Base-by-base conservation (phyloP, 805 yeast genomes). In the Candida boidinii region DNA sequence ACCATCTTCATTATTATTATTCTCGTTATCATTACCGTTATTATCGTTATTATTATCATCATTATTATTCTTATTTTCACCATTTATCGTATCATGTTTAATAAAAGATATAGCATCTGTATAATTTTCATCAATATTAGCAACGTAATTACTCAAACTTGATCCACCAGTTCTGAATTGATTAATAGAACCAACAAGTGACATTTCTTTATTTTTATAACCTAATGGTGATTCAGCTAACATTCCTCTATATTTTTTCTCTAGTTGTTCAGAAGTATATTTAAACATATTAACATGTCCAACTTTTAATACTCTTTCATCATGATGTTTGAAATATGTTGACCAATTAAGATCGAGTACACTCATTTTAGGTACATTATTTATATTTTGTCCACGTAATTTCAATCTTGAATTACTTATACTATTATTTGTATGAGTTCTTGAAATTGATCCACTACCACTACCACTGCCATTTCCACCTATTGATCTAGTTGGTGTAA, bases 151-250 rank as follows among this genome's bases (percentile, higher is more conserved):
- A 13, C n/a, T n/a, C n/a, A 63, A 39, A 7, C 67, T 57, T 7
- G n/a, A n/a, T n/a, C n/a, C n/a, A n/a, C n/a, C n/a, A n/a, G n/a
- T n/a, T n/a, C n/a, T n/a, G n/a, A n/a, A n/a, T n/a, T n/a, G 29
- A n/a, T 10, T 17, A n/a, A 22, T 22, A n/a, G n/a, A n/a, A n/a
- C 8, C 21, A 19, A 6, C 9, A 19, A 28, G 32, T 1, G 54
- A 41, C 0, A 51, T 37, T 21, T 64, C 61, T n/a, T 61, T 53
- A 25, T 60, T 61, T 23, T 59, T 59, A 26, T 58, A 57, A n/a
- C 73, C 76, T 25, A 76, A 51, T 0, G 83, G 82, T 1, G 79
- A 63, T 39, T 76, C 81, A 28, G 70, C 73, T 16, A 79, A 47
- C 40, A 63, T 57, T 0, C 84, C 84, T 42, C 62, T 69, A 38